phyloP scores from a whole-genome alignment of 768 basidiomycete genomes.

The Dictyophora rubrovolvata region DNA sequence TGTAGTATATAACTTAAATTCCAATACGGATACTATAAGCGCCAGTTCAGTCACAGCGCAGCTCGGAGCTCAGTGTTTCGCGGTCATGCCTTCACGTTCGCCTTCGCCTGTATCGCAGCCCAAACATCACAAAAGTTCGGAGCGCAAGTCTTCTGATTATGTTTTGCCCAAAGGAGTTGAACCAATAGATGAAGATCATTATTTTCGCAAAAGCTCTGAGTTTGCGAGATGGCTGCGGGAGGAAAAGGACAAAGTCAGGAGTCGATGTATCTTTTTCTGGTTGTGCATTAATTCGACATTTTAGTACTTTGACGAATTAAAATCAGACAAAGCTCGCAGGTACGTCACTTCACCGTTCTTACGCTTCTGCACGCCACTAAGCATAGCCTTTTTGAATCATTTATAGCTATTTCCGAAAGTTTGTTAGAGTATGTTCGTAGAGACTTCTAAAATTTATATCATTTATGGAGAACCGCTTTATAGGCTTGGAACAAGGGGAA shows the following conservation, averaged over 20 bases:
- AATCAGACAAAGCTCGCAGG: constrained; percentile 72
- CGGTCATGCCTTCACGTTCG: constrained; percentile 8
- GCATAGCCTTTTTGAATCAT: constrained; percentile 11
- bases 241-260: constrained; percentile 44
- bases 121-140: not conserved
- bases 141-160: not conserved
- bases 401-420: constrained; percentile 81
- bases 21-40: too few species aligned
- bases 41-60: too few species aligned
- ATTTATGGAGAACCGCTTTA: not conserved
- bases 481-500: constrained; percentile 78
- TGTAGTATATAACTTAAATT: too few species aligned
- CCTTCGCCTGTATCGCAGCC: not conserved
- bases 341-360: constrained; percentile 23
- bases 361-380: not conserved
- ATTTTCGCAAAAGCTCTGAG: constrained; percentile 81
- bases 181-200: constrained; percentile 74
- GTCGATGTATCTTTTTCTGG: constrained; percentile 12
- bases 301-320: constrained; percentile 81
- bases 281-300: not conserved
- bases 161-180: constrained; percentile 44
- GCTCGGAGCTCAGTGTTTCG: too few species aligned
- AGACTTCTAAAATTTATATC: not conserved
- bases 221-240: constrained; percentile 84
- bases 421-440: constrained; percentile 55